phyloP scores from a whole-genome alignment of 805 yeast species.

The Spathaspora arborariae region DNA sequence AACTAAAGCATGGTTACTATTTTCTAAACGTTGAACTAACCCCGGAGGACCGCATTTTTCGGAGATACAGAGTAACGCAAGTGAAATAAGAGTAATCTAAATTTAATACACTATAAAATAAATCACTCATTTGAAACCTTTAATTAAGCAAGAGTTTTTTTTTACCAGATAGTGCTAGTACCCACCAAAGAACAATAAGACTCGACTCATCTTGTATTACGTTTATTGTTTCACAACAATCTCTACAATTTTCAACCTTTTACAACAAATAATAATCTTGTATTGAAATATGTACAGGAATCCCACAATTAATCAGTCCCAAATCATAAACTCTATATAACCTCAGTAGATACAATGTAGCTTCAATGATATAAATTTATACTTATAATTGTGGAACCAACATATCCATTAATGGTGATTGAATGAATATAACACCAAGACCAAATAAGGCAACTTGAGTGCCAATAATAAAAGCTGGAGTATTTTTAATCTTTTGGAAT shows the following conservation, averaged over 20 bases:
- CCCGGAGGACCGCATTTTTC: too few relatives aligned
- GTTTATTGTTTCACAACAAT: too few relatives aligned
- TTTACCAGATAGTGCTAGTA: too few relatives aligned
- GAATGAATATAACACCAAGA: conserved; percentile 71
- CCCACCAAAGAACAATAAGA: too few relatives aligned
- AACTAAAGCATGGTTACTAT: too few relatives aligned
- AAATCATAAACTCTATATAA: neutral
- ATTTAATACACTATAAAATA: too few relatives aligned
- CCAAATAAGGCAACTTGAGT: conserved; percentile 62
- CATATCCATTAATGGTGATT: conserved; percentile 77
- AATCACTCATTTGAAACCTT: too few relatives aligned
- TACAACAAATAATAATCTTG: neutral
- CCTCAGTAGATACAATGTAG: neutral
- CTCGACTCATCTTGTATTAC: too few relatives aligned
- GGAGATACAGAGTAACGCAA: too few relatives aligned
- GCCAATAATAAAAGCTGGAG: conserved; percentile 64
- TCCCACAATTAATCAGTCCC: neutral
- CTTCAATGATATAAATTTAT: neutral
- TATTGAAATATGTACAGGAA: neutral
- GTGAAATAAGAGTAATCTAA: too few relatives aligned
- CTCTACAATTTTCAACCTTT: neutral
- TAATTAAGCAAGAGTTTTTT: too few relatives aligned
- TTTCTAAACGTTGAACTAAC: too few relatives aligned
- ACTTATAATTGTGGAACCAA: conserved; percentile 65
- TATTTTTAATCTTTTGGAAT: conserved; percentile 51